Conservation (phyloP, 2,329 filamentous ascomycete species). For the Cordyceps cicadae region DNA sequence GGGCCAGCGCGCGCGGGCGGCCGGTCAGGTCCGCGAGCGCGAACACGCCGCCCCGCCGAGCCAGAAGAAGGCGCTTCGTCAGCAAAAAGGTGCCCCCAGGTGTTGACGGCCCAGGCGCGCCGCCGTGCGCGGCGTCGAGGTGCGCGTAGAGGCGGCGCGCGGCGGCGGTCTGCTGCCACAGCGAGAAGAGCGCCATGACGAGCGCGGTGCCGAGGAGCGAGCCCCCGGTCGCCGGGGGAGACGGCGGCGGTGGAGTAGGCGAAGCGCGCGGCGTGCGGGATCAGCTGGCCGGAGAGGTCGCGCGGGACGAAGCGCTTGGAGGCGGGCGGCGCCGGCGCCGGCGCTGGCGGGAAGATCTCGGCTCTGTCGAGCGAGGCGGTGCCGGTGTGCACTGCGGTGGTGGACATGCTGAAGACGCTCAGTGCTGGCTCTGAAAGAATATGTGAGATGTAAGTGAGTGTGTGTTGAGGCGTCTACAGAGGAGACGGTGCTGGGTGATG, state of each 20-base stretch:
- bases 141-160: constrained; percentile 11
- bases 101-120: constrained; percentile 25
- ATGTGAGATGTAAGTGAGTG: no score
- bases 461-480: no score
- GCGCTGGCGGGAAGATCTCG: not conserved
- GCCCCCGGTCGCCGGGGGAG: not conserved
- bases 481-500: no score
- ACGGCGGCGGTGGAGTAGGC: constrained; percentile 13
- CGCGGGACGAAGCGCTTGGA: constrained; percentile 11
- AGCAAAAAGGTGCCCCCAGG: constrained; percentile 29
- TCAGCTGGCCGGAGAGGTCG: constrained; percentile 12
- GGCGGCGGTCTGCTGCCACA: constrained; percentile 10
- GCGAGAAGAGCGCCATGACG: constrained; percentile 7
- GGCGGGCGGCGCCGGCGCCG: not conserved
- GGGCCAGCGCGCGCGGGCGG: constrained; percentile 34
- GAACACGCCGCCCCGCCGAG: constrained; percentile 29
- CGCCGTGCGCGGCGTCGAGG: constrained; percentile 16
- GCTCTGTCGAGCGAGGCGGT: no score
- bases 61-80: constrained; percentile 34
- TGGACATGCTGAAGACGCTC: no score
- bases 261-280: constrained; percentile 14
- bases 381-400: no score
- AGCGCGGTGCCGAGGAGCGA: not conserved
- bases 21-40: constrained; percentile 28
- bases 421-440: no score